Evolutionary conservation across 228 moss, liverwort and hornwort species (phyloP), one percentile per base, ranked within the genome.

Genomic region (Sphagnum fallax): DNA sequence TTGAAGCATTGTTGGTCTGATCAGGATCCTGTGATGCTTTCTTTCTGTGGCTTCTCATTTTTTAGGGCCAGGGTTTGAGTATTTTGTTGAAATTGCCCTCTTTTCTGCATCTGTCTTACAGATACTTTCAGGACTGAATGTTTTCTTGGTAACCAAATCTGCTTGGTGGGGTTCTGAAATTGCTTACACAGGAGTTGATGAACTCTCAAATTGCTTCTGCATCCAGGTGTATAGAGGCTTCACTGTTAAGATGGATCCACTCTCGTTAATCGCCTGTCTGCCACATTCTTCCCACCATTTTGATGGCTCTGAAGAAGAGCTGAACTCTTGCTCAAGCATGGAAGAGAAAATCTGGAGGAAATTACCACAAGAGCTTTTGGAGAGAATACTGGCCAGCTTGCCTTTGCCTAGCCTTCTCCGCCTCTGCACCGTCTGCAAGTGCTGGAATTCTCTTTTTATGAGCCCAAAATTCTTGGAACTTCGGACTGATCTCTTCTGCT

Each of bases 161-260:
- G 32, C 32, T 32, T 32, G 32, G 32, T 32, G 32, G 32, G 32
- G 32, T 32, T 32, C 2, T 32, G 32, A 32, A 32, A 32, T 32
- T 32, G 32, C 32, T 32, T 32, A 32, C 32, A 1, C 32, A 32
- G 32, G 32, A 32, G 0, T 2, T 32, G 32, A 32, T 32, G 32
- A 32, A 32, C 32, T 32, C 32, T 32, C 2, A 1, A 32, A 32
- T 32, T 32, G 32, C 32, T 32, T 32, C 32, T 32, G 32, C 32
- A 32, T 32, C 32, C 32, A 32, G 32, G 32, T 32, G 32, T 32
- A 32, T 32, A 57, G 55, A 13, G 13, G 55, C 55, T 57, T 13
- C 67, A 51, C n/a, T 52, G n/a, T 49, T 68, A 16, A 16, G 4
- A 70, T 70, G 70, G 70, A 70, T 70, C 70, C 70, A 5, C 62